phyloP scores from a whole-genome alignment of 129 eudicot species.

The Tanacetum coccineum region DNA sequence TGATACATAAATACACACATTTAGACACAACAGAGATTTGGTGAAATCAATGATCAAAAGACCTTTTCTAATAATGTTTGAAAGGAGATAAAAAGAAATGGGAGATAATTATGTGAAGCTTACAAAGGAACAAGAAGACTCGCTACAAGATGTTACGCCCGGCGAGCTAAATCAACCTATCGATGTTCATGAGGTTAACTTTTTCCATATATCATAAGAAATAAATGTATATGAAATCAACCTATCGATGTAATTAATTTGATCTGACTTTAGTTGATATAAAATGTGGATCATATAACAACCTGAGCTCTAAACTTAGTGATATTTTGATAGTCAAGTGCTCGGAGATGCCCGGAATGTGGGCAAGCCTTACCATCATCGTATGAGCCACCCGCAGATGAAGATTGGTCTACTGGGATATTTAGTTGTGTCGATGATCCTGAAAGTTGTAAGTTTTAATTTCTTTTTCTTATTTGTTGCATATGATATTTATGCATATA shows the following conservation, averaged over 20 bases:
- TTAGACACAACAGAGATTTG: conserved; percentile 26
- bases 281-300: background rate
- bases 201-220: background rate
- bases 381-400: conserved; percentile 72
- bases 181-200: conserved; percentile 48
- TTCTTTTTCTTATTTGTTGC: background rate
- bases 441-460: conserved; percentile 67
- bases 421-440: conserved; percentile 75
- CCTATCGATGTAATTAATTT: no score
- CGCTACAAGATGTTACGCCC: conserved; percentile 65
- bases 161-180: conserved; percentile 91
- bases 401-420: conserved; percentile 80
- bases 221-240: background rate
- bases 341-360: conserved; percentile 65
- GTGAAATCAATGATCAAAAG: conserved; percentile 8
- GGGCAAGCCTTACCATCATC: conserved; percentile 69
- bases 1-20: conserved; percentile 10
- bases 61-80: background rate
- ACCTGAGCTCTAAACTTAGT: background rate
- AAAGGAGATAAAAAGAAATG: conserved; percentile 36
- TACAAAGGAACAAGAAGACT: conserved; percentile 48
- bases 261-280: background rate
- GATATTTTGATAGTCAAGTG: conserved; percentile 41
- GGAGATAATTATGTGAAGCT: conserved; percentile 72
- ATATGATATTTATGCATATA: background rate